A percentile compares a stretch with the other conserved stretches of the same genome.
Evolutionary conservation across 805 yeast genomes (phyloP).

Genomic region (Starmerella potacharoeniae): DNA sequence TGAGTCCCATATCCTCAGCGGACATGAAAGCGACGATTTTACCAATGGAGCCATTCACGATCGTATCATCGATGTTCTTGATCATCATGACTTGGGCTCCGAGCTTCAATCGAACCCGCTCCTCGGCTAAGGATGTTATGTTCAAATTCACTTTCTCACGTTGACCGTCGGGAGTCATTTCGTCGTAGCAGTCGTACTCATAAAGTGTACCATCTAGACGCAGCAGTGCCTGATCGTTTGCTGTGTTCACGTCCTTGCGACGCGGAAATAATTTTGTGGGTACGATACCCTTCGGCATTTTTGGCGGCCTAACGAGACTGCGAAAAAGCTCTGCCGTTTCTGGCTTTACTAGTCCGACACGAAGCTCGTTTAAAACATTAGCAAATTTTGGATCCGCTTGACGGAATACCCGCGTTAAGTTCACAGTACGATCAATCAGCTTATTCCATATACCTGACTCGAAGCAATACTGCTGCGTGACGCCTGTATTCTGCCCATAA

Average conservation of each 20-base stretch:
- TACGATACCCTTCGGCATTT: slow-evolving; percentile 59
- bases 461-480: slow-evolving; percentile 47
- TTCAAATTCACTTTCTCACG: slow-evolving; percentile 24
- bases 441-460: slow-evolving; percentile 59
- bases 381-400: slow-evolving; percentile 69
- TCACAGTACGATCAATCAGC: slow-evolving; percentile 52
- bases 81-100: slow-evolving; percentile 94
- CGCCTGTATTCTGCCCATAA: slow-evolving; percentile 15
- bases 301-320: slow-evolving; percentile 43
- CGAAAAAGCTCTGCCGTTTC: slow-evolving; percentile 40
- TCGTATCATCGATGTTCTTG: slow-evolving; percentile 59
- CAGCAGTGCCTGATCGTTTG: slow-evolving; percentile 48
- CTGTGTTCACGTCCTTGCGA: slow-evolving; percentile 66
- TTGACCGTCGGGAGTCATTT: slow-evolving; percentile 2
- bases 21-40: slow-evolving; percentile 46
- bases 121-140: slow-evolving; percentile 59
- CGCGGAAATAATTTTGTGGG: slow-evolving; percentile 90
- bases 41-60: slow-evolving; percentile 91
- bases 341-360: slow-evolving; percentile 54
- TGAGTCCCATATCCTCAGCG: not conserved
- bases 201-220: slow-evolving; percentile 38
- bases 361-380: slow-evolving; percentile 65
- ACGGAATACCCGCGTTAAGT: slow-evolving; percentile 72
- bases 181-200: slow-evolving; percentile 39
- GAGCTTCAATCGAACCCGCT: slow-evolving; percentile 50